Percentiles rank a stretch among this genome's conserved stretches.
Conservation (phyloP, 176 grass and related monocot genomes). For the Eragrostis curvula region DNA sequence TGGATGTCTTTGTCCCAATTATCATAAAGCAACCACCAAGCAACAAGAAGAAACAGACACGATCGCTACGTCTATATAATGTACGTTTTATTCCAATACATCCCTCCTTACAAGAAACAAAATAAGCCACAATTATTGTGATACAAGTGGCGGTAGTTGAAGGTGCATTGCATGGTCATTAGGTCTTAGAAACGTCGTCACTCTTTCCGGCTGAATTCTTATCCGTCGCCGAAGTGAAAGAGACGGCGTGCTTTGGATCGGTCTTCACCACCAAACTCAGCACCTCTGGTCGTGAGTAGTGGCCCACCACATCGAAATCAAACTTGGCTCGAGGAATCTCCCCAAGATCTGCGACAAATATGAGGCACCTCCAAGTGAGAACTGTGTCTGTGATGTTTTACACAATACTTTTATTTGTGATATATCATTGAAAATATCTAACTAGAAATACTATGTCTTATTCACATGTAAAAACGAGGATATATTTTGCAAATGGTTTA, state of each 20-base stretch:
- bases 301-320: constrained; percentile 92
- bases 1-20: not conserved
- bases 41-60: not conserved
- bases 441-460: not conserved
- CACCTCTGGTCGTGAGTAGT: constrained; percentile 90
- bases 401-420: not conserved
- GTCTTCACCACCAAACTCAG: constrained; percentile 80
- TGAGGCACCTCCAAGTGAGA: constrained; percentile 7
- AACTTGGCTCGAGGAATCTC: constrained; percentile 94
- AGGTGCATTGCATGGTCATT: not conserved
- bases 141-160: not conserved
- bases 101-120: constrained; percentile 15
- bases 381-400: not conserved
- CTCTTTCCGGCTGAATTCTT: constrained; percentile 22
- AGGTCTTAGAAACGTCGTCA: not conserved
- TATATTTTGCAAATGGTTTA: not conserved
- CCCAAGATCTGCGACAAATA: constrained; percentile 66
- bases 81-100: not conserved
- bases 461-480: not conserved
- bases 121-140: constrained; percentile 29
- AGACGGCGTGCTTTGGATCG: constrained; percentile 57
- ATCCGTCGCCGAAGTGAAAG: constrained; percentile 57
- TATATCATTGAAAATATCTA: not conserved
- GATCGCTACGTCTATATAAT: not conserved
- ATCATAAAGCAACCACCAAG: not conserved